Evolutionary conservation across 306 rosid genomes (phyloP).

Genomic region (Parietaria judaica): DNA sequence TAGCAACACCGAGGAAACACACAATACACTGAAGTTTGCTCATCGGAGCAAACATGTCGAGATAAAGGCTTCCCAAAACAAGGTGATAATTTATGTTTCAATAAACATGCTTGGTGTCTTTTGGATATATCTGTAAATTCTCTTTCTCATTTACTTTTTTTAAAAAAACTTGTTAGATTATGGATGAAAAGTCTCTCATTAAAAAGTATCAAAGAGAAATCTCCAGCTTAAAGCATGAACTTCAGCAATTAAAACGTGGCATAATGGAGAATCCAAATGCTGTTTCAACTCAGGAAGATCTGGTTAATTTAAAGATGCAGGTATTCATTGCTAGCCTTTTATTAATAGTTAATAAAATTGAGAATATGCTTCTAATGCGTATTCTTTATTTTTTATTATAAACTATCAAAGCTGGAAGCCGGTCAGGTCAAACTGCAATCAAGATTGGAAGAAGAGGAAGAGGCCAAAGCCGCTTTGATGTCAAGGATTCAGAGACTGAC

Average conservation of each 20-base stretch:
- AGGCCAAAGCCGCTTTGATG: conserved; percentile 86
- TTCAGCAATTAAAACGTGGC: conserved; percentile 46
- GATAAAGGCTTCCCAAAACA: conserved; percentile 53
- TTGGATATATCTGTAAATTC: not conserved
- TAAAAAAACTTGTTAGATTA: conserved; percentile 23
- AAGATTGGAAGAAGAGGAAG: conserved; percentile 89
- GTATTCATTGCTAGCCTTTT: conserved; percentile 23
- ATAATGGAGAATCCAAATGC: conserved; percentile 35
- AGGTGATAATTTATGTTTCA: conserved; percentile 17
- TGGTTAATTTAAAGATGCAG: conserved; percentile 54
- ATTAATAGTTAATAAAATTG: not conserved
- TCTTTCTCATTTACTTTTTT: conserved; percentile 1
- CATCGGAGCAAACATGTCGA: conserved; percentile 54
- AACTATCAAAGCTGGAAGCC: conserved; percentile 65
- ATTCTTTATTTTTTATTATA: conserved; percentile 6
- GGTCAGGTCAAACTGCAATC: conserved; percentile 72
- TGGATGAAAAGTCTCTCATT: conserved; percentile 56
- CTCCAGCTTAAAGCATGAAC: conserved; percentile 49
- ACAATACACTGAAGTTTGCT: conserved; percentile 51
- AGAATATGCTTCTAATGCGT: not conserved
- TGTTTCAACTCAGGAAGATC: conserved; percentile 40
- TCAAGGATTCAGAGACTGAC: conserved; percentile 84
- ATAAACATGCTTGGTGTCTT: conserved; percentile 8
- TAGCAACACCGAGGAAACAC: conserved; percentile 51
- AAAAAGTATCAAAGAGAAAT: conserved; percentile 54